Conservation (phyloP, 1,284 basidiomycete genomes). For the Cutaneotrichosporon sp. region DNA sequence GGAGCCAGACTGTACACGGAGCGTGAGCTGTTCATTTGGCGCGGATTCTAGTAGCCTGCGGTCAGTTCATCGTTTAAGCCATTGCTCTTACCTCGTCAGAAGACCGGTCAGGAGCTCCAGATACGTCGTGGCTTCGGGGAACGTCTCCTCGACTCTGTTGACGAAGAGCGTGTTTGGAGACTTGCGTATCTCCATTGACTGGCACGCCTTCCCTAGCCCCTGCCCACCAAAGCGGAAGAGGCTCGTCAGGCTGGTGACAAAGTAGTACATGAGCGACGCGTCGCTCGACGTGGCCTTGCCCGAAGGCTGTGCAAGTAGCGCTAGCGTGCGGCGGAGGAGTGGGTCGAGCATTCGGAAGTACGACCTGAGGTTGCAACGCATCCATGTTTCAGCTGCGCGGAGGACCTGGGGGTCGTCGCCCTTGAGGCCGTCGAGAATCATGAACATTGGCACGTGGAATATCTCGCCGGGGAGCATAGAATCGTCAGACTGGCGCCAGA, state of each 20-base stretch:
- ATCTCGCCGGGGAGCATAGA: slow-evolving; percentile 72
- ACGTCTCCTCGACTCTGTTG: slow-evolving; percentile 12
- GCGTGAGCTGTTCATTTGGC: slow-evolving; percentile 54
- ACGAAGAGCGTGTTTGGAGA: slow-evolving; percentile 25
- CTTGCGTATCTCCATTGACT: slow-evolving; percentile 26
- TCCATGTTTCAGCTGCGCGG: slow-evolving; percentile 87
- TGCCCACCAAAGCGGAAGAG: slow-evolving; percentile 84
- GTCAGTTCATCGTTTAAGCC: not conserved
- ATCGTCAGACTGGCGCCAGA: slow-evolving; percentile 91
- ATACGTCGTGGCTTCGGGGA: slow-evolving; percentile 21
- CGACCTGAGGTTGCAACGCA: slow-evolving; percentile 87
- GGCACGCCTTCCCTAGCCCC: slow-evolving; percentile 55
- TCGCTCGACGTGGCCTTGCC: slow-evolving; percentile 11
- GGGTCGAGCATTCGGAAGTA: slow-evolving; percentile 87
- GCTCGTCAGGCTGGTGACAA: slow-evolving; percentile 66
- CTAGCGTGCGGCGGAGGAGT: slow-evolving; percentile 63
- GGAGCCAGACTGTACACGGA: slow-evolving; percentile 66
- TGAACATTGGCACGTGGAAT: slow-evolving; percentile 80
- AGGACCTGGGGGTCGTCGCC: slow-evolving; percentile 69
- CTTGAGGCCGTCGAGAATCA: slow-evolving; percentile 77
- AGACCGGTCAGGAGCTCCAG: slow-evolving; percentile 21
- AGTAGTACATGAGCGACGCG: slow-evolving; percentile 26
- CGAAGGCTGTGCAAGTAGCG: slow-evolving; percentile 8
- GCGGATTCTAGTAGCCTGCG: slow-evolving; percentile 19
- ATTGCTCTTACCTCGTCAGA: slow-evolving; percentile 17